Evolutionary conservation across 2,329 filamentous ascomycete species (phyloP), one percentile per base, ranked within the genome.

Genomic region (Leptosphaerulina australis): DNA sequence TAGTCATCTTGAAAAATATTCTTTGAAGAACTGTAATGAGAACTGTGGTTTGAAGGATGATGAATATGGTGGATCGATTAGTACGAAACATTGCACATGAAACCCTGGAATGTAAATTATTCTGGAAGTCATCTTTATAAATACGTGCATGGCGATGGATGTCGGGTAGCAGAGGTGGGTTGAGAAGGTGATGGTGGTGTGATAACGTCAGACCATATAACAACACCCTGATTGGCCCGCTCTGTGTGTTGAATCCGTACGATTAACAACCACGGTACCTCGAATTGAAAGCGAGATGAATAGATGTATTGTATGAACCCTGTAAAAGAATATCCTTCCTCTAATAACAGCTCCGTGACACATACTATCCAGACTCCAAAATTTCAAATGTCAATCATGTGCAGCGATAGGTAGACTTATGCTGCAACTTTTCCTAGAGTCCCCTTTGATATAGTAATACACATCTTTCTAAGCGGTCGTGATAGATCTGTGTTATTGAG

Each of bases 21-120:
- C 50, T 40, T 18, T 31, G 40, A 6, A 60, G 22, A 18, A 58
- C 47, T 29, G 54, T 20, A 10, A 55, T 52, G 8, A 53, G 24
- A 10, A 51, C 10, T n/a, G 51, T 12, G 14, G 41, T 44, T 44
- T 52, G 58, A 1, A 60, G 5, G 8, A 46, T 38, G 44, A 58
- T 9, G 6, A 35, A 11, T 5, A 47, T n/a, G 18, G 44, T 29
- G 43, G 55, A 58, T 21, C 24, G 36, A n/a, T 47, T 40, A 1
- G 44, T 47, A 11, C 24, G 36, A 30, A 36, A 47, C 36, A 40
- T 40, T 1, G 15, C 18, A 26, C 11, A 9, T 5, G 6, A 17
- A 2, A 2, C 8, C 17, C 29, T 31, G 9, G 14, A 6, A n/a
- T 2, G 17, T 14, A 7, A 2, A n/a, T 9, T 9, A 5, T 9